These are phyloP conservation scores for Penicillium riverlandense DNA, from an alignment of 495 filamentous ascomycete genomes.

Conservation along the genomic window DNA sequence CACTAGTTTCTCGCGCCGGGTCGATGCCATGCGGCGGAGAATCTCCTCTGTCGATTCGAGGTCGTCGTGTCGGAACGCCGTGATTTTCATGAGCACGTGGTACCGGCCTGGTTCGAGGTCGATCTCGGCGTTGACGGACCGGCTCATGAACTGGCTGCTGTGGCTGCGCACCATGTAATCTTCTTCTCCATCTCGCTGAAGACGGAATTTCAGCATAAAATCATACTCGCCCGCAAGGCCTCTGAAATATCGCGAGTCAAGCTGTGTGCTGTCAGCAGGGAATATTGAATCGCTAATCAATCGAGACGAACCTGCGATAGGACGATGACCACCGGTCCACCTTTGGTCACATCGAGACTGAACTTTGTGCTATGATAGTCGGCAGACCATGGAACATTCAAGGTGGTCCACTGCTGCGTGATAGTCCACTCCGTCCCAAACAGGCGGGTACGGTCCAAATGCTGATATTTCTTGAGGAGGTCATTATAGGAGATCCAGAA, in stretches of 20 bases:
- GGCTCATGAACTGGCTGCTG: constrained; percentile 59
- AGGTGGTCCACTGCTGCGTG: constrained; percentile 74
- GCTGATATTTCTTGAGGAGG: constrained; percentile 72
- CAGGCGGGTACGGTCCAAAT: constrained; percentile 81
- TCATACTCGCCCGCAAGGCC: constrained; percentile 77
- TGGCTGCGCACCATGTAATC: constrained; percentile 82
- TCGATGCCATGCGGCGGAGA: constrained; percentile 53
- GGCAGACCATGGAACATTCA: constrained; percentile 77
- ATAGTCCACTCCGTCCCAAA: constrained; percentile 81
- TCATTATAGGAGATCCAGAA: constrained; percentile 76
- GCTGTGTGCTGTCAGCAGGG: constrained; percentile 24
- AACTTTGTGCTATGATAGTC: constrained; percentile 86
- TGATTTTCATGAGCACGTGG: constrained; percentile 69
- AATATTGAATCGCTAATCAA: not conserved
- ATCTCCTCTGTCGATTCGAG: constrained; percentile 57
- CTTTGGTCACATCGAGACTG: constrained; percentile 56
- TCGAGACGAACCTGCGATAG: constrained; percentile 52
- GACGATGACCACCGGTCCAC: constrained; percentile 68
- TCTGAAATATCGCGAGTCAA: constrained; percentile 79
- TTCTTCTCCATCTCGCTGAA: constrained; percentile 72
- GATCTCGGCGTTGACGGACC: constrained; percentile 77
- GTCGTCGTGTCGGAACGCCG: constrained; percentile 50
- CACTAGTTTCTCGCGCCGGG: constrained; percentile 71
- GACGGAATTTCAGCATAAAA: constrained; percentile 71
- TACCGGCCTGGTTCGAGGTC: constrained; percentile 79